Percentiles rank a stretch among this genome's conserved stretches.
Evolutionary conservation across 495 filamentous ascomycete genomes (phyloP).

Genomic region (Pyrenopolyporus hunteri): DNA sequence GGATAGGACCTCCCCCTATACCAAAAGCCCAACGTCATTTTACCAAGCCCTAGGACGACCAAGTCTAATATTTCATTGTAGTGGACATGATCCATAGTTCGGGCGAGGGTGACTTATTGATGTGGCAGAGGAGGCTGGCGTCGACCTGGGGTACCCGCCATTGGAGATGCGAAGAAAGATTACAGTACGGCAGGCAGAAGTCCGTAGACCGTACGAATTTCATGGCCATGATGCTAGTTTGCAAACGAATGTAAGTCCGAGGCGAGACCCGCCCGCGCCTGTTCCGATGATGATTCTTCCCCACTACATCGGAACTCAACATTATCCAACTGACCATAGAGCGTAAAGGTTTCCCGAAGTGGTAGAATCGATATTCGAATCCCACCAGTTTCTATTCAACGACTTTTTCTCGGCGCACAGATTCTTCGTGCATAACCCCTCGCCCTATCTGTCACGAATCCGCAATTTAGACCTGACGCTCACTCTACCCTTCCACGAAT

Average conservation of each 20-base stretch:
- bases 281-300: background rate
- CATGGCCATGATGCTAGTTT: slow-evolving; percentile 41
- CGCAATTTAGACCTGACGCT: slow-evolving; percentile 40
- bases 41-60: background rate
- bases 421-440: slow-evolving; percentile 36
- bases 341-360: slow-evolving; percentile 40
- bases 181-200: slow-evolving; percentile 27
- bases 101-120: slow-evolving; percentile 33
- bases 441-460: slow-evolving; percentile 27
- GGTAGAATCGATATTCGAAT: slow-evolving; percentile 39
- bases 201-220: slow-evolving; percentile 39
- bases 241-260: slow-evolving; percentile 40
- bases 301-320: background rate
- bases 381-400: slow-evolving; percentile 40
- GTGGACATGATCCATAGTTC: slow-evolving; percentile 34
- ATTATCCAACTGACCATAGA: background rate
- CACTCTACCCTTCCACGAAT: slow-evolving; percentile 38
- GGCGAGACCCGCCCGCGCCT: background rate
- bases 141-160: slow-evolving; percentile 43
- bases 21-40: background rate
- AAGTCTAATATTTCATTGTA: slow-evolving; percentile 2
- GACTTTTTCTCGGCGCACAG: slow-evolving; percentile 41
- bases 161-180: slow-evolving; percentile 42
- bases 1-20: background rate
- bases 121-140: slow-evolving; percentile 41